phyloP scores from a whole-genome alignment of 2,329 filamentous ascomycete genomes.

The Epichloe aotearoae region DNA sequence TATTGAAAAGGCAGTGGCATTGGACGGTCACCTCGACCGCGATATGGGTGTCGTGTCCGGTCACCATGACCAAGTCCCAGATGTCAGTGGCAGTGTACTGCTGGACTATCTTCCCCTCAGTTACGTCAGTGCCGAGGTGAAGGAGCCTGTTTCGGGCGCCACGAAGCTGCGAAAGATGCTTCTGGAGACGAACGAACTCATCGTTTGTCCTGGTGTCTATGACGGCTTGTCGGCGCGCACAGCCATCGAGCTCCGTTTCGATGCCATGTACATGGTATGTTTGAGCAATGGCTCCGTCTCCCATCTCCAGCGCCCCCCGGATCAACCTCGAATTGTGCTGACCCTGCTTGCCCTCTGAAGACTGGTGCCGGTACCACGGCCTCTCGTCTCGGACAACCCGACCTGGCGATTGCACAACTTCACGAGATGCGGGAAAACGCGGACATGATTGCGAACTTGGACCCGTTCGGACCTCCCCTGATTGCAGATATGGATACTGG shows the following conservation, averaged over 20 bases:
- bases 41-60: slow-evolving; percentile 3
- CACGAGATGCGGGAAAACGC: slow-evolving; percentile 52
- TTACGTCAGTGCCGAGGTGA: slow-evolving; percentile 5
- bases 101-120: slow-evolving; percentile 5
- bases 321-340: not conserved
- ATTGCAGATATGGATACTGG: slow-evolving; percentile 50
- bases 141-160: slow-evolving; percentile 12
- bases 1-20: slow-evolving; percentile 3
- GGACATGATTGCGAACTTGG: slow-evolving; percentile 48
- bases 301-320: not conserved
- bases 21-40: slow-evolving; percentile 4
- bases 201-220: slow-evolving; percentile 54
- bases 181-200: slow-evolving; percentile 24
- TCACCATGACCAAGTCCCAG: not conserved
- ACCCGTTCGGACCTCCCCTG: slow-evolving; percentile 42
- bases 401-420: slow-evolving; percentile 48
- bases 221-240: slow-evolving; percentile 55
- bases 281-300: not conserved
- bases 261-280: slow-evolving; percentile 53
- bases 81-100: not conserved
- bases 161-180: slow-evolving; percentile 28
- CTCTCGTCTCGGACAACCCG: slow-evolving; percentile 48
- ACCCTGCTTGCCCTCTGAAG: slow-evolving; percentile 17
- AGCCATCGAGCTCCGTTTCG: slow-evolving; percentile 46
- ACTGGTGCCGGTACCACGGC: slow-evolving; percentile 51